Conservation (phyloP, 495 filamentous ascomycete species). For the Neurospora sp. region DNA sequence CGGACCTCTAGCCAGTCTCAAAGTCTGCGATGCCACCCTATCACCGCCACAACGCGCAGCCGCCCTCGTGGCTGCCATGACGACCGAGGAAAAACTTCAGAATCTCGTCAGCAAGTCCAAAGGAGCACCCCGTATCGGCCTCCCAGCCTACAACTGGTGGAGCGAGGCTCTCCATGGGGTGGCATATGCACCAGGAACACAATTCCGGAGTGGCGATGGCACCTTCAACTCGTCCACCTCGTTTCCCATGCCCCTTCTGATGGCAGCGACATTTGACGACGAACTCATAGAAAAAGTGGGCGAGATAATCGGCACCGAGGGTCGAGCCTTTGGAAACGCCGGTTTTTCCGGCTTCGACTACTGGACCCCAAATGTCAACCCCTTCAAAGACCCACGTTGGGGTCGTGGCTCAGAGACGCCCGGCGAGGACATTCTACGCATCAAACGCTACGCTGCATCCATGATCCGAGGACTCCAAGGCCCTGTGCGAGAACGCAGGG, state of each 20-base stretch:
- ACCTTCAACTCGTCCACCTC: conserved; percentile 33
- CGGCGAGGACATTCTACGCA: conserved; percentile 23
- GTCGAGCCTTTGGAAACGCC: conserved; percentile 56
- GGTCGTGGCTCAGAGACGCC: conserved; percentile 22
- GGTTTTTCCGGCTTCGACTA: conserved; percentile 47
- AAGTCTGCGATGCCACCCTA: conserved; percentile 39
- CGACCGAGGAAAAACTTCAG: conserved; percentile 28
- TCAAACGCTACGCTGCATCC: no score
- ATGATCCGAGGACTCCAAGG: conserved; percentile 1
- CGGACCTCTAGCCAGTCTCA: conserved; percentile 24
- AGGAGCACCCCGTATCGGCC: conserved; percentile 29
- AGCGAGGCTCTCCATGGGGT: conserved; percentile 42
- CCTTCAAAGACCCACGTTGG: conserved; percentile 33
- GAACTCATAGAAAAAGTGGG: conserved; percentile 29
- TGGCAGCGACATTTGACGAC: conserved; percentile 39
- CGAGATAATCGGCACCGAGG: conserved; percentile 46
- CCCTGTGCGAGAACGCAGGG: background rate
- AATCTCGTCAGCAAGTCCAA: conserved; percentile 31
- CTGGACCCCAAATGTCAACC: background rate
- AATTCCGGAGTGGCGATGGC: conserved; percentile 13
- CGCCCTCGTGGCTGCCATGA: conserved; percentile 31
- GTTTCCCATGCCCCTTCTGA: conserved; percentile 34
- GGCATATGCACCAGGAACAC: conserved; percentile 23
- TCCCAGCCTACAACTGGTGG: conserved; percentile 41
- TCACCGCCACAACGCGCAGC: conserved; percentile 34